A percentile compares a stretch with the other conserved stretches of the same genome.
phyloP scores from a whole-genome alignment of 805 yeast genomes.

The Candida gorgasii region DNA sequence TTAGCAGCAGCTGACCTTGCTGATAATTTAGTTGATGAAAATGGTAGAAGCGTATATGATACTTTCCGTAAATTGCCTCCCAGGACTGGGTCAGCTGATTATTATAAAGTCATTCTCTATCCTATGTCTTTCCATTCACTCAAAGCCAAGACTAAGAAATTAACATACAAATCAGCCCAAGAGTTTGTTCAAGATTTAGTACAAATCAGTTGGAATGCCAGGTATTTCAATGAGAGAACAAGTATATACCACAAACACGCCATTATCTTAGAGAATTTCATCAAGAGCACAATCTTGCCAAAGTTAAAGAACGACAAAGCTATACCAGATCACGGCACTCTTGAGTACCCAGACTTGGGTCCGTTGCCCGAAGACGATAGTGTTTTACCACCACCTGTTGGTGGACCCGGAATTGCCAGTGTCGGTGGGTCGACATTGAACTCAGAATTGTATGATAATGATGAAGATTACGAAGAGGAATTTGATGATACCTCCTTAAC shows the following conservation, averaged over 20 bases:
- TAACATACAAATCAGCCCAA: slow-evolving; percentile 56
- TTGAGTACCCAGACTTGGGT: slow-evolving; percentile 66
- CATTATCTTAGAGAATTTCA: slow-evolving; percentile 52
- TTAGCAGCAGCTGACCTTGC: slow-evolving; percentile 38
- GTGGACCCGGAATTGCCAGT: neutral
- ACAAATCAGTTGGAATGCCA: slow-evolving; percentile 89
- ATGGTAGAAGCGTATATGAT: slow-evolving; percentile 48
- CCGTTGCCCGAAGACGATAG: slow-evolving; percentile 54
- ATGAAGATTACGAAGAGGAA: slow-evolving; percentile 17
- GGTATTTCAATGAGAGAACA: slow-evolving; percentile 72
- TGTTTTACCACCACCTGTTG: slow-evolving; percentile 15
- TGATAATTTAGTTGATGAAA: slow-evolving; percentile 39
- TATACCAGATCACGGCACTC: slow-evolving; percentile 33
- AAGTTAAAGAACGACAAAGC: slow-evolving; percentile 44
- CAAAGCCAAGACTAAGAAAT: slow-evolving; percentile 10
- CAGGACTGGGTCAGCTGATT: slow-evolving; percentile 69
- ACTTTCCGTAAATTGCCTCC: slow-evolving; percentile 76
- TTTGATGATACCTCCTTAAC: slow-evolving; percentile 8
- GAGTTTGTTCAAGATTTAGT: slow-evolving; percentile 76
- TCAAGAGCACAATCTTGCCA: slow-evolving; percentile 50
- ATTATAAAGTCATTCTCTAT: slow-evolving; percentile 71
- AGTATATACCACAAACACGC: slow-evolving; percentile 72
- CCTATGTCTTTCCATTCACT: slow-evolving; percentile 85
- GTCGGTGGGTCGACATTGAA: neutral
- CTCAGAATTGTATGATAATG: slow-evolving; percentile 18